A percentile compares a stretch with the other conserved stretches of the same genome.
phyloP scores from a whole-genome alignment of 768 basidiomycete genomes.

The Tubosaeta sp. region DNA sequence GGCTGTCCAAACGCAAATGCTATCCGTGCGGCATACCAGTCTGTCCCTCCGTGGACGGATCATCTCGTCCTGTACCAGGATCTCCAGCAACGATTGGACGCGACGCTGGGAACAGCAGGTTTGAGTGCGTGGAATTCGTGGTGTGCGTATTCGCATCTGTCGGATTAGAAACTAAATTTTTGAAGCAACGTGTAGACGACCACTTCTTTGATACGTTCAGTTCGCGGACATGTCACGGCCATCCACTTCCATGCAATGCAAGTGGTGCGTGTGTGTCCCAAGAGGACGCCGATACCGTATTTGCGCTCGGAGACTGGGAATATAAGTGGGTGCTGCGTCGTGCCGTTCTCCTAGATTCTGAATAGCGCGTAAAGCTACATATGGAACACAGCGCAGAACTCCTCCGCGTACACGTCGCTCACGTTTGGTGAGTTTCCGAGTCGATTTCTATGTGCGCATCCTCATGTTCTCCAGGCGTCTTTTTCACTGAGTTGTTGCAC shows the following conservation, averaged over 20 bases:
- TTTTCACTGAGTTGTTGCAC: conserved; percentile 41
- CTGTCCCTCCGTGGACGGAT: conserved; percentile 43
- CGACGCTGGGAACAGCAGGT: conserved; percentile 38
- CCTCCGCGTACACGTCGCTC: conserved; percentile 40
- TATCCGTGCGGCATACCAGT: conserved; percentile 39
- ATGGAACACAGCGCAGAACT: conserved; percentile 44
- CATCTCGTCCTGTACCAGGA: conserved; percentile 36
- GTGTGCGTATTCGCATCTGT: conserved; percentile 33
- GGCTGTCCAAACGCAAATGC: conserved; percentile 38
- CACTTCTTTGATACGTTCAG: conserved; percentile 53
- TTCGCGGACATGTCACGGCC: conserved; percentile 42
- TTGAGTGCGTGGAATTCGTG: conserved; percentile 42
- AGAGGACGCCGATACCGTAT: conserved; percentile 48
- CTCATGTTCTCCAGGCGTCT: conserved; percentile 33
- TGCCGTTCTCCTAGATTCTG: neutral
- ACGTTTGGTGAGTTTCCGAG: conserved; percentile 36
- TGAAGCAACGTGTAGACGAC: conserved; percentile 19
- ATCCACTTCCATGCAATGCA: conserved; percentile 40
- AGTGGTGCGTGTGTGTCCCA: conserved; percentile 39
- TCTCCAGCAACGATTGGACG: conserved; percentile 36
- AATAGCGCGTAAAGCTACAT: conserved; percentile 36
- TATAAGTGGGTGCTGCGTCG: conserved; percentile 38
- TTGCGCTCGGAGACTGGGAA: conserved; percentile 57
- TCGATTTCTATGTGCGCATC: neutral
- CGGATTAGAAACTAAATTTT: neutral